These are phyloP conservation scores for Sequoia sempervirens DNA, from an alignment of 75 land plant species.

Conservation along the genomic window DNA sequence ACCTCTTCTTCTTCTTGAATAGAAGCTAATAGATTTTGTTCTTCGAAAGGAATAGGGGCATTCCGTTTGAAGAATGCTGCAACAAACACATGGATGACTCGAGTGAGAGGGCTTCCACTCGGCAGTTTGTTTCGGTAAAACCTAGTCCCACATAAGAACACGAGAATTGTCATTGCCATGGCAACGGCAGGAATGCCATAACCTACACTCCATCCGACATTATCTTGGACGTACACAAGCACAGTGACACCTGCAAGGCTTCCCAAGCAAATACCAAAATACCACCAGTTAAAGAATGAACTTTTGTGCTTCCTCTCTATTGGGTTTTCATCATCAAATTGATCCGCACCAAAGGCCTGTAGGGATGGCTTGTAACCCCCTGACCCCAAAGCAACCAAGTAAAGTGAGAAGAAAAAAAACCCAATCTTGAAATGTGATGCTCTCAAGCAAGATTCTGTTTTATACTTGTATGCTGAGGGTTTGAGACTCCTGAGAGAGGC, in stretches of 20 bases:
- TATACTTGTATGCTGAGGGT: background rate
- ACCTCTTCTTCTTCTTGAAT: constrained; percentile 14
- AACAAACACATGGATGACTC: constrained; percentile 27
- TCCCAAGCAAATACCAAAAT: constrained; percentile 37
- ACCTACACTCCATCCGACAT: constrained; percentile 56
- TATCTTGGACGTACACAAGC: constrained; percentile 51
- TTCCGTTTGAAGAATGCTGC: constrained; percentile 15
- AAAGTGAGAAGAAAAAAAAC: constrained; percentile 40
- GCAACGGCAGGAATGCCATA: constrained; percentile 41
- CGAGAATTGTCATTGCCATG: constrained; percentile 29
- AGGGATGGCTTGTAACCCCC: constrained; percentile 81
- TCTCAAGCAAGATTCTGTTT: background rate
- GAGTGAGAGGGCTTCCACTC: constrained; percentile 31
- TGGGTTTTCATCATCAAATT: constrained; percentile 42
- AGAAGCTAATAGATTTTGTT: background rate
- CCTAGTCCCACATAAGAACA: constrained; percentile 44
- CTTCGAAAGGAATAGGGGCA: background rate
- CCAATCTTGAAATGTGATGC: constrained; percentile 11
- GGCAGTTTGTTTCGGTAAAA: constrained; percentile 24
- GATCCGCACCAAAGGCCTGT: constrained; percentile 83
- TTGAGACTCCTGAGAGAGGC: constrained; percentile 16
- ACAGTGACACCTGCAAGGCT: constrained; percentile 17
- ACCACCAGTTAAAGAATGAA: constrained; percentile 86
- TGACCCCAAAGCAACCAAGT: constrained; percentile 49
- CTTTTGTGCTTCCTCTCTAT: constrained; percentile 31